Base-by-base conservation (phyloP, 495 filamentous ascomycete genomes). In the Filosporella fistucella region DNA sequence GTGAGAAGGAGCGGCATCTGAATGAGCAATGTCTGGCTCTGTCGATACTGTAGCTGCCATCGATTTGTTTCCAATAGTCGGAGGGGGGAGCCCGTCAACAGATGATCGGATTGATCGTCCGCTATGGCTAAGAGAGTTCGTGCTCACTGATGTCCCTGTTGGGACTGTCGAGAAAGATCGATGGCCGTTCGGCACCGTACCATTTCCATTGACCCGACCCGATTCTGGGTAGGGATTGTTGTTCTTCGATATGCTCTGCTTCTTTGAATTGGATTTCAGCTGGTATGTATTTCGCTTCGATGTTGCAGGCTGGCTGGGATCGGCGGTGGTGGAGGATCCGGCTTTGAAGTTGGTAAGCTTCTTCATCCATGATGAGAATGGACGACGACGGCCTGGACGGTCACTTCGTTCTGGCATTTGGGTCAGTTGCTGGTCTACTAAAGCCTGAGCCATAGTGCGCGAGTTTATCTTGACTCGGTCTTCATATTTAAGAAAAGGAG, bases 341-440 rank as follows among this genome's bases (percentile, higher is more conserved):
- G 65, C 75, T 64, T 91, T 96, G 52, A 96, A 77, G 61, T 81
- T 93, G 24, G 89, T 82, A 22, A 98, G 78, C 51, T 91, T 89
- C 74, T 91, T 96, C 81, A 98, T 88, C 85, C 91, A 90, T 34
- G 79, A 84, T 18, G 91, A 81, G 64, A 98, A 96, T 4, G 91
- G 91, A 40, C 85, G 82, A 42, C 89, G 85, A 44, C 89, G 85
- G 33, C 67, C 68, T 29, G 58, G 47, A 25, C 74, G 74, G 45
- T 64, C 72, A 59, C 64, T 43, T 42, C 66, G 64, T 38, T 48
- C 35, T 57, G 36, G 23, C 53, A 54, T 55, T 25, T 36, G 18
- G 37, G 37, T 60, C 38, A 60, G 53, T 29, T 42, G 33, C n/a
- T 17, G 3, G 44, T 4, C 8, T 8, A 36, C 35, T 25, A 14